These are phyloP conservation scores for Phaeosphaeriaceae sp. DNA, from an alignment of 2,329 filamentous ascomycete species.

Conservation along the genomic window DNA sequence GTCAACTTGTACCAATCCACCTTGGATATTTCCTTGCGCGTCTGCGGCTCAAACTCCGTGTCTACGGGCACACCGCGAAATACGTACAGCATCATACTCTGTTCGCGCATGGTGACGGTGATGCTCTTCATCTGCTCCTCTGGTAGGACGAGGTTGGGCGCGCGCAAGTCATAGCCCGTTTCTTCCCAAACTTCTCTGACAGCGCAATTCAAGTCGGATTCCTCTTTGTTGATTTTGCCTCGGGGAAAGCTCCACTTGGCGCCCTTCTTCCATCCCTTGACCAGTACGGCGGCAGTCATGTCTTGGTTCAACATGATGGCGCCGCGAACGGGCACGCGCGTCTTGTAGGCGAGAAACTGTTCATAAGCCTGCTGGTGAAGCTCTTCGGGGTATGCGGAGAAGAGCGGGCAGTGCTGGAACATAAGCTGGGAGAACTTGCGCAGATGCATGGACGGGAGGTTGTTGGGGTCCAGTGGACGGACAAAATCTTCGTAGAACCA, in stretches of 20 bases:
- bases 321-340: conserved; percentile 88
- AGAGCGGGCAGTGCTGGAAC: conserved; percentile 90
- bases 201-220: conserved; percentile 91
- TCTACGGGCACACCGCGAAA: conserved; percentile 88
- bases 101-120: conserved; percentile 86
- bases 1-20: conserved; percentile 94
- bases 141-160: conserved; percentile 74
- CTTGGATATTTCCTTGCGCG: conserved; percentile 96
- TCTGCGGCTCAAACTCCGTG: conserved; percentile 85
- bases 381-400: conserved; percentile 78
- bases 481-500: conserved; percentile 99
- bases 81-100: conserved; percentile 91
- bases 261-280: conserved; percentile 97
- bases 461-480: conserved; percentile 80
- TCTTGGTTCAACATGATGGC: conserved; percentile 89
- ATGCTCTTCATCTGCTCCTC: conserved; percentile 79
- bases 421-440: conserved; percentile 87
- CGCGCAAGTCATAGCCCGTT: conserved; percentile 83
- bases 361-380: conserved; percentile 85
- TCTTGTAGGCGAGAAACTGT: conserved; percentile 93
- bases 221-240: conserved; percentile 98
- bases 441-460: conserved; percentile 82
- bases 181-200: conserved; percentile 95
- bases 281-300: conserved; percentile 94
- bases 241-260: conserved; percentile 96